A percentile compares a stretch with the other conserved stretches of the same genome.
phyloP scores from a whole-genome alignment of 129 eudicot genomes.

The Chrysanthemum makinoi region DNA sequence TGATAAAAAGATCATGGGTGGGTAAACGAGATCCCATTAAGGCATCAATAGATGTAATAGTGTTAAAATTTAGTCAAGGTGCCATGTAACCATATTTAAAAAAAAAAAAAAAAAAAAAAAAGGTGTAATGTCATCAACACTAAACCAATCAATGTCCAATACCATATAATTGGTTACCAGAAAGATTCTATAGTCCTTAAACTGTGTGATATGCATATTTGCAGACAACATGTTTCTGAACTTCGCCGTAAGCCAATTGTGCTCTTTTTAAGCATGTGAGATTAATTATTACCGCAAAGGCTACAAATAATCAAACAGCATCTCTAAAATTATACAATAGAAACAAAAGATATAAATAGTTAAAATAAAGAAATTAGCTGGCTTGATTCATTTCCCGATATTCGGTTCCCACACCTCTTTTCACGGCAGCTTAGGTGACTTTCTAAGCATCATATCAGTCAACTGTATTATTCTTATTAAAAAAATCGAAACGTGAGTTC shows the following conservation, averaged over 20 bases:
- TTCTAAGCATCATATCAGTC: slow-evolving; percentile 9
- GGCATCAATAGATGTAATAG: too few relatives aligned
- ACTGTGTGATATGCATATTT: slow-evolving; percentile 21
- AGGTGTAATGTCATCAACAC: too few relatives aligned
- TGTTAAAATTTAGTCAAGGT: too few relatives aligned
- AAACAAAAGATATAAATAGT: neutral
- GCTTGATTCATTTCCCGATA: neutral
- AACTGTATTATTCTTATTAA: neutral
- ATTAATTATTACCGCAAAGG: neutral
- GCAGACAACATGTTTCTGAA: slow-evolving; percentile 9
- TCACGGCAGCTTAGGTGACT: neutral
- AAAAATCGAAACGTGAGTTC: neutral
- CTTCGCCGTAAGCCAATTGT: slow-evolving; percentile 4
- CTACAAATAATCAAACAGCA: neutral
- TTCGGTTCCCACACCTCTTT: neutral
- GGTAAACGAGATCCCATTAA: too few relatives aligned
- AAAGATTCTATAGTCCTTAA: neutral
- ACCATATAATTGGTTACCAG: neutral
- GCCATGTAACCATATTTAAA: too few relatives aligned
- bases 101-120: too few relatives aligned
- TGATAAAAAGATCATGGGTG: too few relatives aligned
- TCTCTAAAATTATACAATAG: neutral
- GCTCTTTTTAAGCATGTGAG: neutral
- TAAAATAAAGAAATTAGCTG: neutral
- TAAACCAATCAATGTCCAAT: too few relatives aligned